Conservation (phyloP, 768 basidiomycete species). For the Mrakia hoshinonis region DNA sequence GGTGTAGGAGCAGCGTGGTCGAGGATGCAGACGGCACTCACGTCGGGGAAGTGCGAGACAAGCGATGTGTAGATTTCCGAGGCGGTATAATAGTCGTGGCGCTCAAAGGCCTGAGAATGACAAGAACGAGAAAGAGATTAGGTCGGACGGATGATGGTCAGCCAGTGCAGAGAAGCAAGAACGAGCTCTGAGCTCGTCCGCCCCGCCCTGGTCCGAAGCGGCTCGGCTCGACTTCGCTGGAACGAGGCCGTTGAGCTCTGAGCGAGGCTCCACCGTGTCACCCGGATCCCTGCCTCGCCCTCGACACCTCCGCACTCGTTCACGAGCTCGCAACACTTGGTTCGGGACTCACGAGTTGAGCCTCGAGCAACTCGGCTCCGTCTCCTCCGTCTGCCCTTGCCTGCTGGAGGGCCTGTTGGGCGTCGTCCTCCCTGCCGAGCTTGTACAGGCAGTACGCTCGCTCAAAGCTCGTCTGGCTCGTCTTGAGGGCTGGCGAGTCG, state of each 20-base stretch:
- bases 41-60: slow-evolving; percentile 66
- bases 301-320: neutral
- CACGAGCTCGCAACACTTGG: neutral
- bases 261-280: too few species aligned
- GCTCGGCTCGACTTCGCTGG: too few species aligned
- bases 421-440: slow-evolving; percentile 65
- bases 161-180: neutral
- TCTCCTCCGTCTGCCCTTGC: slow-evolving; percentile 40
- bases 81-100: slow-evolving; percentile 15
- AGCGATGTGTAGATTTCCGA: slow-evolving; percentile 64
- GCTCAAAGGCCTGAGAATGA: slow-evolving; percentile 40
- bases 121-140: neutral
- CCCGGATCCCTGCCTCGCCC: neutral
- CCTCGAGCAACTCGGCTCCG: slow-evolving; percentile 64
- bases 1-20: neutral
- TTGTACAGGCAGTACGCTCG: slow-evolving; percentile 76
- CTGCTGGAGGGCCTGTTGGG: slow-evolving; percentile 43
- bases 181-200: neutral
- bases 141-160: neutral
- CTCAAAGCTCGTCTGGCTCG: slow-evolving; percentile 49
- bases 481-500: slow-evolving; percentile 36
- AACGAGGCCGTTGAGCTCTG: too few species aligned
- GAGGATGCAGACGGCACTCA: slow-evolving; percentile 43
- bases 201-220: neutral
- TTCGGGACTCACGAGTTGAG: slow-evolving; percentile 63